Evolutionary conservation across 208 protist species (phyloP).

Genomic region (Leishmania aethiopica): DNA sequence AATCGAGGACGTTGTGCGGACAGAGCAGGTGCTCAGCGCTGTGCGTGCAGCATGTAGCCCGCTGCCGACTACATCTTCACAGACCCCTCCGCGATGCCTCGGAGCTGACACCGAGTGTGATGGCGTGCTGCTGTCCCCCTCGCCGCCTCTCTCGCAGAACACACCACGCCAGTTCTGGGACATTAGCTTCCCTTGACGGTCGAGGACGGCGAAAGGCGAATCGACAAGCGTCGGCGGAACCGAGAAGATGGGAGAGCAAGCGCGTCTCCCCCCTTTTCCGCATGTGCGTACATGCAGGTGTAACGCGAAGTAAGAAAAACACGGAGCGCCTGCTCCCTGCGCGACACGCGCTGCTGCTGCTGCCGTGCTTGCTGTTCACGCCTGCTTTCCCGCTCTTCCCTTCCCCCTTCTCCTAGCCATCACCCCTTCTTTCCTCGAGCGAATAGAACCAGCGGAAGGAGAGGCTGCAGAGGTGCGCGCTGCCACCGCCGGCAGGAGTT

Average conservation of each 20-base stretch:
- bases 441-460: not conserved
- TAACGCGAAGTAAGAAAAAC: not conserved
- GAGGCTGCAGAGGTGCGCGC: not conserved
- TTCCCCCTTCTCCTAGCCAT: not conserved
- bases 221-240: not conserved
- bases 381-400: not conserved
- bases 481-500: not conserved
- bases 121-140: not conserved
- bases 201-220: not conserved
- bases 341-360: not conserved
- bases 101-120: not conserved
- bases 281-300: too few relatives aligned
- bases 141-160: conserved; percentile 10
- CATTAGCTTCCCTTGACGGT: conserved; percentile 45
- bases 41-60: conserved; percentile 15
- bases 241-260: not conserved
- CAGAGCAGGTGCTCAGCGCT: conserved; percentile 18
- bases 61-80: not conserved
- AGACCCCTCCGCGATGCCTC: not conserved
- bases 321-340: not conserved
- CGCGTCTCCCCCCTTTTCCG: too few relatives aligned
- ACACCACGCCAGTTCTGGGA: conserved; percentile 81
- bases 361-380: not conserved
- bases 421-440: not conserved
- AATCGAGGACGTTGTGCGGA: conserved; percentile 1